These are phyloP conservation scores for Spergularia azorica DNA, from an alignment of 179 eudicot genomes.

Conservation along the genomic window DNA sequence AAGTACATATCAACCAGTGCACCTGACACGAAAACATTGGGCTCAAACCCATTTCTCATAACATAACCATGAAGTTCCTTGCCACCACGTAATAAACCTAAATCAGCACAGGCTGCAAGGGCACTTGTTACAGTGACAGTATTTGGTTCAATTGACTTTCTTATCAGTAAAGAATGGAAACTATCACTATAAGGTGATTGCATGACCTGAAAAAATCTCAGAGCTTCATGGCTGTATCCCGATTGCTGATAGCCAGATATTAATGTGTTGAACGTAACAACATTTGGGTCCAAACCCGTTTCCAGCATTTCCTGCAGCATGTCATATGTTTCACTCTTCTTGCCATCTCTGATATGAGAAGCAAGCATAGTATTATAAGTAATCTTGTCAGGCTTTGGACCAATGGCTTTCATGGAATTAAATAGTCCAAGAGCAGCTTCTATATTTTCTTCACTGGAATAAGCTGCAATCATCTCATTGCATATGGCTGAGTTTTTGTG, in stretches of 20 bases:
- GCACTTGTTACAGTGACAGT: slow-evolving; percentile 41
- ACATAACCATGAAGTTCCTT: slow-evolving; percentile 57
- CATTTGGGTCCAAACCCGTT: slow-evolving; percentile 41
- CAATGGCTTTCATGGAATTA: slow-evolving; percentile 37
- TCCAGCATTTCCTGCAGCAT: slow-evolving; percentile 42
- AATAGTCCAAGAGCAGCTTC: slow-evolving; percentile 37
- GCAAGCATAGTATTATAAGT: slow-evolving; percentile 54
- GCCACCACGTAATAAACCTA: slow-evolving; percentile 37
- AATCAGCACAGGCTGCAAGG: slow-evolving; percentile 62
- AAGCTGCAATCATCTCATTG: slow-evolving; percentile 62
- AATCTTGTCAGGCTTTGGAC: slow-evolving; percentile 48
- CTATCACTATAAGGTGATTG: slow-evolving; percentile 32
- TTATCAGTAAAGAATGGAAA: slow-evolving; percentile 19
- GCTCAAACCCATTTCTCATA: slow-evolving; percentile 33
- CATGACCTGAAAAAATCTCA: slow-evolving; percentile 46
- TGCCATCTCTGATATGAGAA: slow-evolving; percentile 44
- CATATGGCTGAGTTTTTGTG: slow-evolving; percentile 42
- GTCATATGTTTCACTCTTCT: slow-evolving; percentile 36
- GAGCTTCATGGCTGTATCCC: slow-evolving; percentile 47
- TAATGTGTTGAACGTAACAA: slow-evolving; percentile 43
- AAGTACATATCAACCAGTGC: slow-evolving; percentile 62
- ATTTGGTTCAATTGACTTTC: slow-evolving; percentile 34
- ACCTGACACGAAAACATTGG: slow-evolving; percentile 51
- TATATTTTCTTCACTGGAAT: slow-evolving; percentile 38
- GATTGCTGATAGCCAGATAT: slow-evolving; percentile 54